Evolutionary conservation across 768 basidiomycete genomes (phyloP).

Genomic region (Calocybe gangraenosa): DNA sequence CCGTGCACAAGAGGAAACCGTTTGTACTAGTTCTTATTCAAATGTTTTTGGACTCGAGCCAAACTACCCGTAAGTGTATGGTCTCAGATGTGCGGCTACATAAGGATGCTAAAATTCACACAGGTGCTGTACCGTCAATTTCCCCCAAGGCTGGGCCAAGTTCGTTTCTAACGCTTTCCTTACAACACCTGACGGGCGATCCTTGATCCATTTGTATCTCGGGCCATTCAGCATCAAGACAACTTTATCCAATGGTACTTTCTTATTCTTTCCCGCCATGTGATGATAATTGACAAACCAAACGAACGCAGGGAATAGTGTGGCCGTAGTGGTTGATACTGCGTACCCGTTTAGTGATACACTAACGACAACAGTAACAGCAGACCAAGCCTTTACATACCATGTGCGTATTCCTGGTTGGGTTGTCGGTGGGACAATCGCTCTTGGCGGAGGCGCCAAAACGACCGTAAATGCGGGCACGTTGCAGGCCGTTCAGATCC

Average conservation of each 20-base stretch:
- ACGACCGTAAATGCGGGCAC: conserved; percentile 23
- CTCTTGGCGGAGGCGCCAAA: conserved; percentile 28
- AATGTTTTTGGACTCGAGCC: not conserved
- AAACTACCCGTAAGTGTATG: not conserved
- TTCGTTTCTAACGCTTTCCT: conserved; percentile 51
- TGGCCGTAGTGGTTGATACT: conserved; percentile 42
- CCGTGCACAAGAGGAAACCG: not conserved
- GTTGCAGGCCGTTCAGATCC: conserved; percentile 29
- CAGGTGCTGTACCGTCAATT: conserved; percentile 50
- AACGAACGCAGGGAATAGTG: conserved; percentile 32
- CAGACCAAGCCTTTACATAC: conserved; percentile 40
- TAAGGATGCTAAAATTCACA: no score
- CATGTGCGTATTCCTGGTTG: conserved; percentile 48
- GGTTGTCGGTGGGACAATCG: conserved; percentile 41
- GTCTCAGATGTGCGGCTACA: no score
- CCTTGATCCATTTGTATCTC: conserved; percentile 44
- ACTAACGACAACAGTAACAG: conserved; percentile 40
- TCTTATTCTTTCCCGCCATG: not conserved
- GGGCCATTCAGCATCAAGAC: conserved; percentile 42
- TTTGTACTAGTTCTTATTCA: not conserved
- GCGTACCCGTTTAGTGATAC: conserved; percentile 49
- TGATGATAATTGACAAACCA: conserved; percentile 21
- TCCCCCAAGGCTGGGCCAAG: conserved; percentile 53
- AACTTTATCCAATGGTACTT: conserved; percentile 34
- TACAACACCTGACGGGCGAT: conserved; percentile 38